Evolutionary conservation across 2,329 filamentous ascomycete species (phyloP), one percentile per base, ranked within the genome.

Genomic region (Lecanicillium sp.): DNA sequence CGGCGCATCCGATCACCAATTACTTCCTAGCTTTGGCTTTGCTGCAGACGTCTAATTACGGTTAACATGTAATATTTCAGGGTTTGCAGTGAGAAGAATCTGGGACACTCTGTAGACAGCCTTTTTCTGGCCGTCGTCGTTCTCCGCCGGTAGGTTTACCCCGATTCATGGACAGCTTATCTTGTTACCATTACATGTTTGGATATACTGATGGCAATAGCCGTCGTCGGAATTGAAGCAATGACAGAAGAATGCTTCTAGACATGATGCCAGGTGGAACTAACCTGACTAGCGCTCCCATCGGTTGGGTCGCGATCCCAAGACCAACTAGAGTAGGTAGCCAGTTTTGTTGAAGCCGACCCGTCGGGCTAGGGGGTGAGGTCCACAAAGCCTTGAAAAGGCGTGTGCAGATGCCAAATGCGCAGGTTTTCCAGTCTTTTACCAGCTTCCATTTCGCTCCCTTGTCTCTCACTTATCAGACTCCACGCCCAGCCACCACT

Each of bases 231-330:
- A 11, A n/a, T n/a, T n/a, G n/a, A 19, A 3, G 7, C 17, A 40
- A 29, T 15, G 8, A 39, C 26, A 47, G 27, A 47, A 47, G 9
- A 17, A 14, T 21, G n/a, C 8, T 20, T 24, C 12, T 29, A 14
- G 21, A 36, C 8, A 38, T 38, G 26, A 37, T 45, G 20, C 33
- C 11, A 11, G 3, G 43, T 26, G 33, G 26, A 40, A 40, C 44
- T 33, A 40, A 17, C 5, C 15, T 48, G 45, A 42, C 38, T 48
- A 48, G 45, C 17, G 29, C 26, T 15, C 44, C 14, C 33, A 37
- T 33, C 12, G 15, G 33, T 37, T 32, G 36, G 44, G 44, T 46
- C 20, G 27, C 35, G 44, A 46, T 46, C 35, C 43, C 33, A 20
- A 29, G 24, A 32, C 35, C n/a, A 32, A 30, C 24, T 32, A 27